These are phyloP conservation scores for Hypoxylon sp. DNA, from an alignment of 2,329 filamentous ascomycete genomes.

Conservation along the genomic window DNA sequence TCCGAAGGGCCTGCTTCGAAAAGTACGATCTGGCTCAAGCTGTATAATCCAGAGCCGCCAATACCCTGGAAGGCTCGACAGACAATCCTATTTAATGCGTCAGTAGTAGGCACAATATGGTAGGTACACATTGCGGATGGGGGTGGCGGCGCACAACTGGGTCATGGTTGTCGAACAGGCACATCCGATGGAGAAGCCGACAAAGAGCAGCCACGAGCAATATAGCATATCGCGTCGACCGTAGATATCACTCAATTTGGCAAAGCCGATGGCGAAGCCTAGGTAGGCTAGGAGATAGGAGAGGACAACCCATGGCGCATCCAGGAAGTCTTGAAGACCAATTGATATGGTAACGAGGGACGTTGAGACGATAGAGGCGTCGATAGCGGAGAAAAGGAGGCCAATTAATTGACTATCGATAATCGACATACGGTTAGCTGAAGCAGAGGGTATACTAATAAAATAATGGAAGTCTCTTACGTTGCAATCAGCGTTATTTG, in stretches of 20 bases:
- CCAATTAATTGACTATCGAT: slow-evolving; percentile 64
- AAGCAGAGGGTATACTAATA: slow-evolving; percentile 47
- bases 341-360: slow-evolving; percentile 70
- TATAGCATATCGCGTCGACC: slow-evolving; percentile 67
- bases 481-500: slow-evolving; percentile 57
- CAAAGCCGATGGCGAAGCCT: slow-evolving; percentile 71
- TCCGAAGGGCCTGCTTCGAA: slow-evolving; percentile 70
- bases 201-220: slow-evolving; percentile 68
- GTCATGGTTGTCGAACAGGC: slow-evolving; percentile 66
- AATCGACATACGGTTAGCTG: slow-evolving; percentile 27
- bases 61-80: slow-evolving; percentile 73
- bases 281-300: slow-evolving; percentile 72
- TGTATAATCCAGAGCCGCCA: slow-evolving; percentile 74
- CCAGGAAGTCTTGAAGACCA: slow-evolving; percentile 66
- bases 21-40: slow-evolving; percentile 70
- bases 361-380: slow-evolving; percentile 72
- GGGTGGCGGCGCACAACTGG: slow-evolving; percentile 62
- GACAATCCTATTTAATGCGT: slow-evolving; percentile 63
- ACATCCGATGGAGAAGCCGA: slow-evolving; percentile 70
- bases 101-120: background rate
- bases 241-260: slow-evolving; percentile 73
- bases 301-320: slow-evolving; percentile 69
- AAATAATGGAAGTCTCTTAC: slow-evolving; percentile 46
- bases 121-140: background rate
- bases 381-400: slow-evolving; percentile 70